phyloP scores from a whole-genome alignment of 805 yeast genomes.

The Lipomyces orientalis region DNA sequence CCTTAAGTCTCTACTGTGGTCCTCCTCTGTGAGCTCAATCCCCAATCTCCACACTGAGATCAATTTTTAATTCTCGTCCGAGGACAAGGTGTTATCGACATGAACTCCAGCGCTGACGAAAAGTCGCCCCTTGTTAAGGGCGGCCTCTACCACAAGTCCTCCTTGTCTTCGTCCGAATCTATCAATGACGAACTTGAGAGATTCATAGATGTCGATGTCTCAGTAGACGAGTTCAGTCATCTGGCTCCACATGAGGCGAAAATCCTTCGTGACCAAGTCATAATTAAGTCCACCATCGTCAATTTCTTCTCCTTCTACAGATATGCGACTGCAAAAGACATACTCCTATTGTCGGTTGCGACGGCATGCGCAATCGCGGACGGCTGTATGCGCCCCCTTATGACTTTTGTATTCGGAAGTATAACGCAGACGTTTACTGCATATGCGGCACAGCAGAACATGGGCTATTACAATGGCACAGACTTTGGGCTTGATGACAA shows the following conservation, averaged over 20 bases:
- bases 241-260: slow-evolving; percentile 44
- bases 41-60: no score
- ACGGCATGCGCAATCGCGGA: slow-evolving; percentile 45
- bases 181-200: not conserved
- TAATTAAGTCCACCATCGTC: slow-evolving; percentile 36
- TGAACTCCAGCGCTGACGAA: slow-evolving; percentile 42
- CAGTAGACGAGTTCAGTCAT: slow-evolving; percentile 33
- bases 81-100: no score
- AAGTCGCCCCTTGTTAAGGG: slow-evolving; percentile 8
- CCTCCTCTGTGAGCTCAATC: no score
- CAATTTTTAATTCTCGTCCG: no score
- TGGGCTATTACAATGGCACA: slow-evolving; percentile 9
- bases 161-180: not conserved
- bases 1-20: no score
- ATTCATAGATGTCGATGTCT: not conserved
- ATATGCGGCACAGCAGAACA: slow-evolving; percentile 43
- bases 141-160: not conserved
- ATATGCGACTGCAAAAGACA: slow-evolving; percentile 41
- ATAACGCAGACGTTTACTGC: slow-evolving; percentile 28
- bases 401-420: slow-evolving; percentile 30
- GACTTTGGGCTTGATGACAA: not conserved
- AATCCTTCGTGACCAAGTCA: slow-evolving; percentile 45
- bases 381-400: slow-evolving; percentile 49
- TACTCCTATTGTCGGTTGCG: slow-evolving; percentile 15
- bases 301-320: slow-evolving; percentile 42